Conservation (phyloP, 176 grass and related monocot genomes). For the Carex littledalei region DNA sequence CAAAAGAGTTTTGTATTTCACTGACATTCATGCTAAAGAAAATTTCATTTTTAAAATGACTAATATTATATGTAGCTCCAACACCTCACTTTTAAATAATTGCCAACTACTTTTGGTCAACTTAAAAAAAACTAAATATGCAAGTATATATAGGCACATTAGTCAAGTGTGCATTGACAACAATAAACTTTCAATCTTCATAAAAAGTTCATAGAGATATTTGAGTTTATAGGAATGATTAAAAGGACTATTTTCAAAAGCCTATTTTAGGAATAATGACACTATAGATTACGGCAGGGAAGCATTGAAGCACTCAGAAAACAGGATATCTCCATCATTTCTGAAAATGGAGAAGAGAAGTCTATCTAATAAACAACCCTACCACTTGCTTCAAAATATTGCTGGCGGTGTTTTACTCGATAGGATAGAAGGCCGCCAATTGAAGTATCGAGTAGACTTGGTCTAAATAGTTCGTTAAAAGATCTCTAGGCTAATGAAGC, state of each 20-base stretch:
- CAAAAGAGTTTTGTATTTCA: neutral
- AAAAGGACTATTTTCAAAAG: neutral
- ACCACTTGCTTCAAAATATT: slow-evolving; percentile 7
- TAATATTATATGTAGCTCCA: too few relatives aligned
- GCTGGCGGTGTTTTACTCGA: slow-evolving; percentile 14
- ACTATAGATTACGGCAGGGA: neutral
- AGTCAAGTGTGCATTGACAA: too few relatives aligned
- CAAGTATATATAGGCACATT: too few relatives aligned
- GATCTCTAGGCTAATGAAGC: neutral
- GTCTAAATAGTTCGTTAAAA: neutral
- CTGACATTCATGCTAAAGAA: too few relatives aligned
- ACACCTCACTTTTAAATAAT: too few relatives aligned
- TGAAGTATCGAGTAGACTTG: neutral
- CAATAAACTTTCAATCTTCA: too few relatives aligned
- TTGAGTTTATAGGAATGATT: neutral
- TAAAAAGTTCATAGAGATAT: neutral
- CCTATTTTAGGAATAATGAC: neutral
- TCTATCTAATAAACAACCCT: neutral
- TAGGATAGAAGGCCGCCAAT: neutral
- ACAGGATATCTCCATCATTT: neutral
- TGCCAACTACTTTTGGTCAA: too few relatives aligned
- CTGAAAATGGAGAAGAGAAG: slow-evolving; percentile 1
- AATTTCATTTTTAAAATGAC: too few relatives aligned
- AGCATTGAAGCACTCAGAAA: too few relatives aligned
- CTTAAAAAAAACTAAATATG: too few relatives aligned